Evolutionary conservation across 129 eudicot species (phyloP).

Genomic region (Apium graveolens): DNA sequence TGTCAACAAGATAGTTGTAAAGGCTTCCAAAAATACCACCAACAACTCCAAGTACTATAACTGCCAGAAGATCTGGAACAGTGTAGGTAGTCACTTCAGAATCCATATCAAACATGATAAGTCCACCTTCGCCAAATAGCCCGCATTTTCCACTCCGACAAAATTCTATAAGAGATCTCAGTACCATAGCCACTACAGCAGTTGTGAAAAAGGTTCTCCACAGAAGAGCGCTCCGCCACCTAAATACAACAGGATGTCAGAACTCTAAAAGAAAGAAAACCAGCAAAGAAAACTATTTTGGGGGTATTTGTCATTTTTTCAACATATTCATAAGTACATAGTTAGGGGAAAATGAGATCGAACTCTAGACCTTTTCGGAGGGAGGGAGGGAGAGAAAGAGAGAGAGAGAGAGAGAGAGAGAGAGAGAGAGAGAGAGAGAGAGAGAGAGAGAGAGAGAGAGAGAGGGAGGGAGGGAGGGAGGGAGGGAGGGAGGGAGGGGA

Average conservation of each 20-base stretch:
- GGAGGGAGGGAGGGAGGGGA: neutral
- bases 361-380: neutral
- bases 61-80: slow-evolving; percentile 60
- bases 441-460: neutral
- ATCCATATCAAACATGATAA: slow-evolving; percentile 85
- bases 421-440: slow-evolving; percentile 9
- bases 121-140: slow-evolving; percentile 88
- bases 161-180: slow-evolving; percentile 63
- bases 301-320: neutral
- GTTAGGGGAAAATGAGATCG: neutral
- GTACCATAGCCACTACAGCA: slow-evolving; percentile 84
- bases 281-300: neutral
- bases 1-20: slow-evolving; percentile 82
- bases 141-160: slow-evolving; percentile 79
- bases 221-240: slow-evolving; percentile 90
- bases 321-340: neutral
- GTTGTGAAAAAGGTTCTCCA: slow-evolving; percentile 98
- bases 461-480: neutral
- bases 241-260: slow-evolving; percentile 21
- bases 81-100: slow-evolving; percentile 45
- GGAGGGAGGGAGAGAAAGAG: neutral
- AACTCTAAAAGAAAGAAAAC: neutral
- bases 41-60: slow-evolving; percentile 60
- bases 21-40: slow-evolving; percentile 86
- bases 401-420: slow-evolving; percentile 3